Percentiles rank a stretch among this genome's conserved stretches.
These are phyloP conservation scores for Bidens hawaiensis DNA, from an alignment of 140 eudicot species.

Conservation along the genomic window DNA sequence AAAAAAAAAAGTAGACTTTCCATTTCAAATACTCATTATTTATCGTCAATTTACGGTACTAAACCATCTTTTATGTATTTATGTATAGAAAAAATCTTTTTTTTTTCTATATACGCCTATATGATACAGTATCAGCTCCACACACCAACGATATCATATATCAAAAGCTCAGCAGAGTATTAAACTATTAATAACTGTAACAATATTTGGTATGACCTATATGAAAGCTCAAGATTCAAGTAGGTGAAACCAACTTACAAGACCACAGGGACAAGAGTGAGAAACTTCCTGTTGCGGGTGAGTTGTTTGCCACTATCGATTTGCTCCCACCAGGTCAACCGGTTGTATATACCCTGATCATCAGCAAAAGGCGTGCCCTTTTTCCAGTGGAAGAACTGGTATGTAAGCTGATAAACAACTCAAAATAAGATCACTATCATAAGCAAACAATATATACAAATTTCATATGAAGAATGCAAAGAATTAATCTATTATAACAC, in stretches of 20 bases:
- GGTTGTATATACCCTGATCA: conserved; percentile 91
- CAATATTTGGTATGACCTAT: neutral
- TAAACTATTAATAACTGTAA: no score
- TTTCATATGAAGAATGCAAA: neutral
- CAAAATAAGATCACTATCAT: no score
- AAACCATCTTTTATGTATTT: neutral
- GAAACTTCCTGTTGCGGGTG: conserved; percentile 84
- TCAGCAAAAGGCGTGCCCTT: conserved; percentile 97
- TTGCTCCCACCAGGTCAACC: conserved; percentile 97
- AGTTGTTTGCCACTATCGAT: conserved; percentile 84
- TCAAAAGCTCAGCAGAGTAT: conserved; percentile 10
- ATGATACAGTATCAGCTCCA: conserved; percentile 6
- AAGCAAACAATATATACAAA: no score
- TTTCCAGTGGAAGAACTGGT: conserved; percentile 88
- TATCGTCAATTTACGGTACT: neutral
- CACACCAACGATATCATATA: conserved; percentile 16
- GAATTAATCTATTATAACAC: neutral
- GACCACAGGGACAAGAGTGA: conserved; percentile 78
- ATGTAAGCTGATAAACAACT: conserved; percentile 54
- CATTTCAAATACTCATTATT: neutral
- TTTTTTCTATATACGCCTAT: neutral
- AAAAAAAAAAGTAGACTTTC: neutral
- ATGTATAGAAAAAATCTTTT: no score
- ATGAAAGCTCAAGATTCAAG: conserved; percentile 5
- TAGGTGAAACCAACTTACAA: conserved; percentile 56